Conservation (phyloP, 805 yeast species). For the Dipodascopsis uninucleata region DNA sequence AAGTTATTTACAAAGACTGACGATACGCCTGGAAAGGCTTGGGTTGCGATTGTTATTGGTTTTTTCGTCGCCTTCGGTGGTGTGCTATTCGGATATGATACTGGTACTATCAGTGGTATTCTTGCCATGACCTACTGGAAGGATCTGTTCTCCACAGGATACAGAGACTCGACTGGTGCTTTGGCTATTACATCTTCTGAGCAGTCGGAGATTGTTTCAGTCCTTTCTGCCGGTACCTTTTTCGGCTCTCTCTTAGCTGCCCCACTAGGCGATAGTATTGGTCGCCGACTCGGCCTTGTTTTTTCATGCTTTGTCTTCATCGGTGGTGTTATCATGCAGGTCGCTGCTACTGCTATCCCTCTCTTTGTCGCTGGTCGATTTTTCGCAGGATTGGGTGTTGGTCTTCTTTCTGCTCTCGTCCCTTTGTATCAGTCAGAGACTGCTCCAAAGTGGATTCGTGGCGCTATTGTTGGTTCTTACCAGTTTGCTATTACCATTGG, state of each 20-base stretch:
- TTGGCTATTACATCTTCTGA: conserved; percentile 8
- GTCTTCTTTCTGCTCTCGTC: conserved; percentile 69
- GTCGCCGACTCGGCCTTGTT: conserved; percentile 4
- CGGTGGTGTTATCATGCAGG: conserved; percentile 69
- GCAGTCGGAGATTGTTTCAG: conserved; percentile 63
- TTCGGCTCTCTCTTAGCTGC: conserved; percentile 67
- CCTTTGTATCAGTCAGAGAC: conserved; percentile 79
- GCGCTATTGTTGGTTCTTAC: conserved; percentile 69
- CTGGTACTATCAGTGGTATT: conserved; percentile 76
- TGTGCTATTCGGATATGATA: conserved; percentile 81
- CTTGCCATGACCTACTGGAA: conserved; percentile 70
- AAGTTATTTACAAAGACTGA: conserved; percentile 48
- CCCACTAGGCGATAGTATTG: conserved; percentile 47
- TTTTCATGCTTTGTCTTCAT: conserved; percentile 59
- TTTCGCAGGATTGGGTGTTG: conserved; percentile 73
- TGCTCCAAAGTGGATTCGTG: conserved; percentile 76
- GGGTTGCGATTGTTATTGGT: conserved; percentile 61
- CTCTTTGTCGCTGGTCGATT: conserved; percentile 65
- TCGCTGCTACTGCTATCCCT: conserved; percentile 47
- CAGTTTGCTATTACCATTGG: conserved; percentile 75
- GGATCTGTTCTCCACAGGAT: conserved; percentile 46
- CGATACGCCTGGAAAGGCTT: conserved; percentile 48
- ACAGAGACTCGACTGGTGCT: conserved; percentile 7
- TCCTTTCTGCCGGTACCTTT: conserved; percentile 76
- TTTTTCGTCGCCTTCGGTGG: conserved; percentile 86